Evolutionary conservation across 2,329 filamentous ascomycete species (phyloP).

Genomic region (Alternaria consortialis): DNA sequence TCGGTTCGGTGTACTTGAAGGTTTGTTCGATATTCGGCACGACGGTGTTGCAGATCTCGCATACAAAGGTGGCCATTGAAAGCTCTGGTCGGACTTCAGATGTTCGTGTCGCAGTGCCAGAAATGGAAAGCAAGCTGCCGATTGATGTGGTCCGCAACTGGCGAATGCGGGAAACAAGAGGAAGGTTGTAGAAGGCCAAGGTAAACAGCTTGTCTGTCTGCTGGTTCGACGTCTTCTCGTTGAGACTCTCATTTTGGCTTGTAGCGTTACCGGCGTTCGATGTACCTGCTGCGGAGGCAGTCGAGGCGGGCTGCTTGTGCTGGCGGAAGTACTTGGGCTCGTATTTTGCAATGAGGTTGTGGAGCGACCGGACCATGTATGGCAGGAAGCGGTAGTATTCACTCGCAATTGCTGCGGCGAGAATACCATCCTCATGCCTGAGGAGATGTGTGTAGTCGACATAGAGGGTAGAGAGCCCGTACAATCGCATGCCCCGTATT

Average conservation of each 20-base stretch:
- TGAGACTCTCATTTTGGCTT: slow-evolving; percentile 63
- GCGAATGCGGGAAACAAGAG: slow-evolving; percentile 84
- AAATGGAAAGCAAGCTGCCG: slow-evolving; percentile 92
- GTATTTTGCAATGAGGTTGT: slow-evolving; percentile 93
- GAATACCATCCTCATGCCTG: slow-evolving; percentile 76
- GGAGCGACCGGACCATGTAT: slow-evolving; percentile 85
- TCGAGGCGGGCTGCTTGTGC: slow-evolving; percentile 82
- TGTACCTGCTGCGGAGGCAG: slow-evolving; percentile 76
- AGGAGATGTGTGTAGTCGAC: slow-evolving; percentile 87
- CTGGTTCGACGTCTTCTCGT: slow-evolving; percentile 83
- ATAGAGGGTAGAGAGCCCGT: slow-evolving; percentile 83
- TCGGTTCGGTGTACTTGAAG: slow-evolving; percentile 96
- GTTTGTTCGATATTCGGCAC: slow-evolving; percentile 95
- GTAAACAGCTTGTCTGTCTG: slow-evolving; percentile 97
- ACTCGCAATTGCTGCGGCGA: slow-evolving; percentile 85
- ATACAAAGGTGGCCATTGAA: slow-evolving; percentile 89
- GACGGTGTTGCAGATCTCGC: slow-evolving; percentile 84
- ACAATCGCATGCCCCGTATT: slow-evolving; percentile 78
- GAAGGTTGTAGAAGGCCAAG: slow-evolving; percentile 91
- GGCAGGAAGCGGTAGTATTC: slow-evolving; percentile 96
- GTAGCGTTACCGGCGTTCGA: slow-evolving; percentile 67
- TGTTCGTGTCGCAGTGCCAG: slow-evolving; percentile 93
- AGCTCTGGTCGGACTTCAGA: slow-evolving; percentile 96
- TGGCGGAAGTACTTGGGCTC: slow-evolving; percentile 94
- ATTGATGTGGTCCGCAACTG: slow-evolving; percentile 89